Evolutionary conservation across 2,329 filamentous ascomycete species (phyloP), one percentile per base, ranked within the genome.

Genomic region (Aspergillus eucalypticola): DNA sequence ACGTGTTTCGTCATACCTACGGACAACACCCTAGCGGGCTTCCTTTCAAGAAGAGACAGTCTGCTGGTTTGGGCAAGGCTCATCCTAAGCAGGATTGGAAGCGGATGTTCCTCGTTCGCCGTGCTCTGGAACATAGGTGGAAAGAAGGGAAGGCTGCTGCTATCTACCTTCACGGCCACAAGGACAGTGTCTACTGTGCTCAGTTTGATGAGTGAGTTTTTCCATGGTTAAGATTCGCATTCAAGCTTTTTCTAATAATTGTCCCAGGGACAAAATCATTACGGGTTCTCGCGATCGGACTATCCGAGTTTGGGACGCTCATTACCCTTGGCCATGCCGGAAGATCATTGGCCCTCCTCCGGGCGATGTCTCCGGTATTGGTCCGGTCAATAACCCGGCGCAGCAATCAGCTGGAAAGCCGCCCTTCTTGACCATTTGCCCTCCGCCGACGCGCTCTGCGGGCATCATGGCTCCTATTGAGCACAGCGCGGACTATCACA

Each of bases 211-310:
- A 98, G 89, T 92, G 84, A 69, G 88, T 81, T 39, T 19, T 25
- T n/a, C 29, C 8, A 21, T 44, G 5, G 19, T 38, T 8, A 19
- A 27, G 5, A 19, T 17, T 17, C 27, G 15, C 8, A 39, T 15
- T 17, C n/a, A 8, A 27, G 2, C n/a, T 6, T 10, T 51, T 29
- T 52, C 64, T 78, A 83, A 74, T 82, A 2, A 69, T 69, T 13
- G n/a, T 19, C 55, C 23, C 70, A 92, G 90, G 74, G 84, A 90
- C 73, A 99, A 98, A 77, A 96, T 98, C 72, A 93, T 99, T 66
- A 98, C 95, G 2, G 95, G 95, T 27, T 97, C 94, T 8, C 89
- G 95, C 63, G 95, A 99, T 77, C 91, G 91, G 73, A 98, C 95
- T 0, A 95, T 99, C 67, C 90, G 95, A 54, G 87, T 99, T 32